phyloP scores from a whole-genome alignment of 2,329 filamentous ascomycete genomes.

The Pyrenophora tritici-repentis region DNA sequence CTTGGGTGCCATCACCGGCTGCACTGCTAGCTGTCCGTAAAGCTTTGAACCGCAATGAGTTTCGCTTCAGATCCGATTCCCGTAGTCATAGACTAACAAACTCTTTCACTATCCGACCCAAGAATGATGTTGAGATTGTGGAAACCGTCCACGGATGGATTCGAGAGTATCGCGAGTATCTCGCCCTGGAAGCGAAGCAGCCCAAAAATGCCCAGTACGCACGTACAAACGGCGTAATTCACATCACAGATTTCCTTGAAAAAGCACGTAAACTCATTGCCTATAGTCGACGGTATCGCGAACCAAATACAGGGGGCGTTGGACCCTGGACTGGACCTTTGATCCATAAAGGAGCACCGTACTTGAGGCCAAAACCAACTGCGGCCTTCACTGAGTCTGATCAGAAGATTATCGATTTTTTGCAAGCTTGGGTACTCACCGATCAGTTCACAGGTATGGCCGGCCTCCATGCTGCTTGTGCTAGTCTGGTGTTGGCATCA shows the following conservation, averaged over 20 bases:
- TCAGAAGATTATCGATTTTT: conserved; percentile 65
- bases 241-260: conserved; percentile 48
- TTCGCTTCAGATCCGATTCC: conserved; percentile 63
- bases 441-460: conserved; percentile 46
- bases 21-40: conserved; percentile 73
- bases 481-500: conserved; percentile 66
- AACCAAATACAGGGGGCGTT: conserved; percentile 39
- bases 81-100: conserved; percentile 57
- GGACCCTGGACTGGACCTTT: conserved; percentile 46
- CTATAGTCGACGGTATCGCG: conserved; percentile 47
- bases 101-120: conserved; percentile 67
- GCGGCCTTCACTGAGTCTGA: conserved; percentile 58
- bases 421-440: conserved; percentile 65
- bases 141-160: conserved; percentile 58
- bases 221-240: conserved; percentile 24
- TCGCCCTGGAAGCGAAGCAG: conserved; percentile 36
- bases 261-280: conserved; percentile 50
- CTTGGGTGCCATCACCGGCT: conserved; percentile 45
- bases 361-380: conserved; percentile 20
- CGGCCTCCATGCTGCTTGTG: conserved; percentile 64
- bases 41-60: conserved; percentile 63
- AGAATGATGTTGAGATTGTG: conserved; percentile 59
- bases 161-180: conserved; percentile 58
- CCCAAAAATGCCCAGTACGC: background rate
- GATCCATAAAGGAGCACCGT: conserved; percentile 23